These are phyloP conservation scores for Psidium friedrichsthalianum DNA, from an alignment of 345 rosid species.

Conservation along the genomic window DNA sequence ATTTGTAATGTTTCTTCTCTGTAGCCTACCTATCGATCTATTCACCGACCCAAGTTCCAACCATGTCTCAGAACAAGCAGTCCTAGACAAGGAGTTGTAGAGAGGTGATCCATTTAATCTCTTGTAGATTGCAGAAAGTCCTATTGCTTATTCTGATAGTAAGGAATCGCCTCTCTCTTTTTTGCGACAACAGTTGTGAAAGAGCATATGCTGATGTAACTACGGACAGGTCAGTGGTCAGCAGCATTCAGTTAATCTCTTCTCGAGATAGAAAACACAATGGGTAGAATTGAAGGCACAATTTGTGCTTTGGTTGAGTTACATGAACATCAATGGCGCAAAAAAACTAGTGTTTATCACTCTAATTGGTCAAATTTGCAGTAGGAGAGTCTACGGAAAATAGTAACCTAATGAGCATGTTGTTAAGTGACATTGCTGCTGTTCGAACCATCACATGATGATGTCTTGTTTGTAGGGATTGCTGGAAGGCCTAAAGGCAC, in stretches of 20 bases:
- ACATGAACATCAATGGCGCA: background rate
- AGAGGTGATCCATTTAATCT: background rate
- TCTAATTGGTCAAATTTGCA: no score
- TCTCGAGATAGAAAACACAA: background rate
- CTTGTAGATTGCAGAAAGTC: background rate
- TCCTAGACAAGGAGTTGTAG: background rate
- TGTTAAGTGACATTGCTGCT: background rate
- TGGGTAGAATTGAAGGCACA: background rate
- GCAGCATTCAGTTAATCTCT: background rate
- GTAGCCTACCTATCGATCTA: background rate
- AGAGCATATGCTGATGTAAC: conserved; percentile 11
- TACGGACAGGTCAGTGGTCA: conserved; percentile 40
- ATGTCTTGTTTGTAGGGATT: conserved; percentile 11
- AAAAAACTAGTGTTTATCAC: background rate
- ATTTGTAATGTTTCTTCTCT: background rate
- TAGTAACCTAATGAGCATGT: background rate
- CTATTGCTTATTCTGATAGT: background rate
- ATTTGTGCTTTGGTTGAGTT: background rate
- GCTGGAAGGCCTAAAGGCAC: conserved; percentile 28
- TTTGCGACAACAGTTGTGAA: background rate
- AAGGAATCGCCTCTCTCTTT: background rate
- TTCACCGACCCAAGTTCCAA: accelerated
- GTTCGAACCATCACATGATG: background rate
- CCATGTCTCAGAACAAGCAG: background rate
- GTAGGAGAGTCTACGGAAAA: no score